A percentile compares a stretch with the other conserved stretches of the same genome.
Evolutionary conservation across 148 eudicot species (phyloP).

Genomic region (Persicaria tinctoria): DNA sequence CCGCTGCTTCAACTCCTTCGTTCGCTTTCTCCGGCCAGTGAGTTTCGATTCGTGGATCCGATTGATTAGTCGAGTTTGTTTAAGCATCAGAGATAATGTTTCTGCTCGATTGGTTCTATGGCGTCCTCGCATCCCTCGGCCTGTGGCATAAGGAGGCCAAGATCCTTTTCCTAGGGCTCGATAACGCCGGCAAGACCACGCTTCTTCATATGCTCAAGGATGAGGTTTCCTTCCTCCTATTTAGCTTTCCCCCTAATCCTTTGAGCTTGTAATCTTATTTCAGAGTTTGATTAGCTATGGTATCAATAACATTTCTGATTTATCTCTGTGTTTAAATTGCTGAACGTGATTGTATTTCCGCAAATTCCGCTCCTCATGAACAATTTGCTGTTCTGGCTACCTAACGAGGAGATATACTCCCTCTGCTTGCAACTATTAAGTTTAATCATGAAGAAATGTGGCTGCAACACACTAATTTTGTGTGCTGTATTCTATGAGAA

Average conservation of each 20-base stretch:
- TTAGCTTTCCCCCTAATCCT: not conserved
- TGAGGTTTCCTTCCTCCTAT: constrained; percentile 21
- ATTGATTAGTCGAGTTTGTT: not conserved
- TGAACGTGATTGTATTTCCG: not conserved
- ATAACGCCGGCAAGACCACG: constrained; percentile 51
- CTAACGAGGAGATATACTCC: not conserved
- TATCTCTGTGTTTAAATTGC: not conserved
- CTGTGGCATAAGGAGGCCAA: constrained; percentile 39
- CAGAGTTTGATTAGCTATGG: not conserved
- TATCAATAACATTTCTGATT: not conserved
- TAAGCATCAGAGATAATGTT: constrained; percentile 24
- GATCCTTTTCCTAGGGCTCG: constrained; percentile 45
- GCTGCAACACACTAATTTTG: not conserved
- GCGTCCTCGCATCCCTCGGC: constrained; percentile 38
- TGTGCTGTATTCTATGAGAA: not conserved
- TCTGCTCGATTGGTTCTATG: constrained; percentile 50
- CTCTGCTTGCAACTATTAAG: not conserved
- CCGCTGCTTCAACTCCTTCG: too few species aligned
- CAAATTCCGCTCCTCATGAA: not conserved
- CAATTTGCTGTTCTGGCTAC: not conserved
- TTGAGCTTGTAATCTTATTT: not conserved
- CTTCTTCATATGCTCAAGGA: constrained; percentile 51
- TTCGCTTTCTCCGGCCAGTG: not conserved
- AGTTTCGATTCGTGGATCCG: not conserved
- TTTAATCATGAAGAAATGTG: not conserved